These are phyloP conservation scores for Termitomyces sp. DNA, from an alignment of 768 basidiomycete genomes.

Conservation along the genomic window DNA sequence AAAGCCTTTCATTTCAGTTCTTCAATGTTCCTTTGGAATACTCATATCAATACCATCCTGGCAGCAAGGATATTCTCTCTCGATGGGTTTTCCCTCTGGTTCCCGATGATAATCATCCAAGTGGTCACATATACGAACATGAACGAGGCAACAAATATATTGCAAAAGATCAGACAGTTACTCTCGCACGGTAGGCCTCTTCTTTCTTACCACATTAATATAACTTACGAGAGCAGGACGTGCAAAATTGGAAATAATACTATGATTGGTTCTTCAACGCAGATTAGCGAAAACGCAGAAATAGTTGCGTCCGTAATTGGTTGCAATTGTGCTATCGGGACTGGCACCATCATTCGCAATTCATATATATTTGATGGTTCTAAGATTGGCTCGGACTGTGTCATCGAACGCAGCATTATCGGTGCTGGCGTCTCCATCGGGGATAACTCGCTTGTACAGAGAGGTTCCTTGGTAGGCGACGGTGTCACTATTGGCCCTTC, in stretches of 20 bases:
- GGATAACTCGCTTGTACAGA: conserved; percentile 58
- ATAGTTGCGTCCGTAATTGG: conserved; percentile 78
- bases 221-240: conserved; percentile 40
- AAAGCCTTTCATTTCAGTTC: background rate
- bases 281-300: conserved; percentile 59
- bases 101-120: conserved; percentile 89
- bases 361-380: conserved; percentile 85
- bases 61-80: conserved; percentile 86
- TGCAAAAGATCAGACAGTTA: conserved; percentile 69
- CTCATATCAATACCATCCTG: background rate
- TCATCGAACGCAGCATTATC: conserved; percentile 75
- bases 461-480: conserved; percentile 79
- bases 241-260: conserved; percentile 77
- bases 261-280: conserved; percentile 77
- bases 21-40: background rate
- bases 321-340: conserved; percentile 64
- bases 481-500: conserved; percentile 75
- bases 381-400: conserved; percentile 60
- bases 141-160: conserved; percentile 87
- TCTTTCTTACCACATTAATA: background rate
- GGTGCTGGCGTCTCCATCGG: conserved; percentile 72
- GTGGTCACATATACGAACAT: conserved; percentile 78
- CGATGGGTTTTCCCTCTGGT: conserved; percentile 95
- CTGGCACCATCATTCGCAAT: conserved; percentile 58
- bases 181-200: conserved; percentile 68